These are phyloP conservation scores for Edhazardia aedis DNA, from an alignment of 371 early-diverging fungal species.

Conservation along the genomic window DNA sequence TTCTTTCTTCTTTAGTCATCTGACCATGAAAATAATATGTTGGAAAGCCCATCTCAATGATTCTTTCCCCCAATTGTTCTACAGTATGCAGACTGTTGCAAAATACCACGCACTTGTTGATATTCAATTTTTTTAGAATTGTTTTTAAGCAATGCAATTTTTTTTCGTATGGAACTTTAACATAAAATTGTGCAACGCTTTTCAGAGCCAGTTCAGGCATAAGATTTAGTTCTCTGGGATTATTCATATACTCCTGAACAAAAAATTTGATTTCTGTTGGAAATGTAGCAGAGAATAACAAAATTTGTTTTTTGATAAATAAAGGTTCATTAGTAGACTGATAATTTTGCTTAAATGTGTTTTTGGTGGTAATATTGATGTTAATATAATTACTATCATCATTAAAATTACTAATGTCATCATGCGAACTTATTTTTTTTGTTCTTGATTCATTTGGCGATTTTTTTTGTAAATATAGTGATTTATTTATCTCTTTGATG, in stretches of 20 bases:
- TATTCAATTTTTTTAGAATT: constrained; percentile 74
- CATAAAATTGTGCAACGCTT: constrained; percentile 91
- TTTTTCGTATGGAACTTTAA: constrained; percentile 79
- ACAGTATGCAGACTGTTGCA: constrained; percentile 88
- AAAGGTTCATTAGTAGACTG: no score
- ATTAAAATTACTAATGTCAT: no score
- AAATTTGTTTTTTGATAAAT: constrained; percentile 64
- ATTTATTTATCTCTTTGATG: no score
- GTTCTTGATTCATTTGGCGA: no score
- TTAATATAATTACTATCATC: no score
- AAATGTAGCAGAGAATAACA: constrained; percentile 88
- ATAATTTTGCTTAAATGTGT: no score
- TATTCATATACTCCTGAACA: constrained; percentile 67
- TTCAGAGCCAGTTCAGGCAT: constrained; percentile 88
- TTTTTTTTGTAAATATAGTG: no score
- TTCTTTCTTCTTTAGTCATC: constrained; percentile 84
- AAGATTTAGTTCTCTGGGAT: constrained; percentile 82
- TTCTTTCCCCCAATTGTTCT: constrained; percentile 78
- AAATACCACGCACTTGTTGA: constrained; percentile 95
- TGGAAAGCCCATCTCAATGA: constrained; percentile 80
- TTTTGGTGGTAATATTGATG: no score
- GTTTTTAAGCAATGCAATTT: constrained; percentile 89
- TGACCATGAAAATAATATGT: constrained; percentile 87
- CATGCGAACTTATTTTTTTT: no score
- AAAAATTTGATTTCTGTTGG: constrained; percentile 76